Conservation (phyloP, 306 rosid species). For the Prunus kanzakura region DNA sequence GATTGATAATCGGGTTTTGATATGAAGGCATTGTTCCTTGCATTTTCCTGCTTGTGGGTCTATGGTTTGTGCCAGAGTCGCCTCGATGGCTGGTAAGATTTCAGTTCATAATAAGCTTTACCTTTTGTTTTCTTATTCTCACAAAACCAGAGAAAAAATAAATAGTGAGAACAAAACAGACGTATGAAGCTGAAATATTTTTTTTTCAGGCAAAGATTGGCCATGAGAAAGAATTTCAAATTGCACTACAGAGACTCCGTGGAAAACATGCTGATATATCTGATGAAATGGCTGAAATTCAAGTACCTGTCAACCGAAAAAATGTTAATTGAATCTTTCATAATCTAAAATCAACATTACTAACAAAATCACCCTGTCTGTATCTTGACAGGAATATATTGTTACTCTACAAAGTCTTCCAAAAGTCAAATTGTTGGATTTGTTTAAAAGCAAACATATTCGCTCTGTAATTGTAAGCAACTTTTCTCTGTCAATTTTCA, state of each 20-base stretch:
- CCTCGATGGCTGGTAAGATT: conserved; percentile 53
- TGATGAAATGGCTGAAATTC: conserved; percentile 20
- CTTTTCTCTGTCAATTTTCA: background rate
- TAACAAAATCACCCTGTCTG: background rate
- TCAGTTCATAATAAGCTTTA: conserved; percentile 1
- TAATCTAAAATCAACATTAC: conserved; percentile 5
- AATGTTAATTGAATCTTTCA: background rate
- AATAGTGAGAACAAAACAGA: background rate
- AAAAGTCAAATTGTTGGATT: conserved; percentile 24
- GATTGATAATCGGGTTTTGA: conserved; percentile 15
- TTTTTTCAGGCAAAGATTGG: conserved; percentile 44
- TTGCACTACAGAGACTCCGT: conserved; percentile 32
- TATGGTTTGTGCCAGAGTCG: conserved; percentile 41
- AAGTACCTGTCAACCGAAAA: conserved; percentile 23
- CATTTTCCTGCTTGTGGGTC: conserved; percentile 44
- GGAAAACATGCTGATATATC: conserved; percentile 40
- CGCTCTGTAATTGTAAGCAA: conserved; percentile 31
- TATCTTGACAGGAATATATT: conserved; percentile 29
- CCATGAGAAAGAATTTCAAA: conserved; percentile 35
- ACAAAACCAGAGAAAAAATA: background rate
- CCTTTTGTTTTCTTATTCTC: background rate
- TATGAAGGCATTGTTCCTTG: conserved; percentile 69
- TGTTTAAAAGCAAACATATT: conserved; percentile 32
- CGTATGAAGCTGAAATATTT: background rate
- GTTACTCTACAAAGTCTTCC: conserved; percentile 31